Percentiles rank a stretch among this genome's conserved stretches.
These are phyloP conservation scores for Melampsora americana DNA, from an alignment of 1,284 basidiomycete genomes.

Conservation along the genomic window DNA sequence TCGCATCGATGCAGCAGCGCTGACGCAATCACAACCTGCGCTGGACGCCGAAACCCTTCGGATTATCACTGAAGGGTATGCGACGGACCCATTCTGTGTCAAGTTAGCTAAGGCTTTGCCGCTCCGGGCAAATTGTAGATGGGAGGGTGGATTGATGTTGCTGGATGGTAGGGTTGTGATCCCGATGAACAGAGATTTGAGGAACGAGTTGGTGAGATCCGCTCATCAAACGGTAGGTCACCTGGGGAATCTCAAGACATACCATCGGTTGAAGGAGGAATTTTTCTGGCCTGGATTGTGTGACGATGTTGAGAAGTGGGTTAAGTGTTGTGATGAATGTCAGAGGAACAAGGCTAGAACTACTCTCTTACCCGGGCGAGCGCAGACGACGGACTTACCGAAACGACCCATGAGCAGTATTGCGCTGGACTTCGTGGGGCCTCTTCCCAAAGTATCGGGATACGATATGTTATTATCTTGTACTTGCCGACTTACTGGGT, in stretches of 20 bases:
- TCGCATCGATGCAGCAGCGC: no score
- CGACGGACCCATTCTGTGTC: neutral
- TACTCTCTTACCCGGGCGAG: neutral
- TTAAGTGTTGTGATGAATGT: neutral
- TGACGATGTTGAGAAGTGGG: neutral
- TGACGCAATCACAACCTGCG: neutral
- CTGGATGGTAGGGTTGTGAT: neutral
- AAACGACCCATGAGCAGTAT: neutral
- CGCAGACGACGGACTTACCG: neutral
- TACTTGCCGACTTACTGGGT: no score
- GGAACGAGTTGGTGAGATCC: neutral
- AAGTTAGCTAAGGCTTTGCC: neutral
- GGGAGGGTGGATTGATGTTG: neutral
- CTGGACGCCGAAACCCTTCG: neutral
- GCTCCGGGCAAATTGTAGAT: neutral
- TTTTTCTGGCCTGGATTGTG: conserved; percentile 7
- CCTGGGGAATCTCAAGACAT: neutral
- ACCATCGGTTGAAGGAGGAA: neutral
- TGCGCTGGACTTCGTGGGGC: conserved; percentile 7
- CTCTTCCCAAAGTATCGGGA: neutral
- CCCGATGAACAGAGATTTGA: neutral
- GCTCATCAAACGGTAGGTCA: neutral
- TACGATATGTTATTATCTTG: conserved; percentile 19
- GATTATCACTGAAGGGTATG: neutral
- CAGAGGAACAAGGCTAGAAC: neutral